phyloP scores from a whole-genome alignment of 352 stramenopile species.

The Phytopythium montanum region DNA sequence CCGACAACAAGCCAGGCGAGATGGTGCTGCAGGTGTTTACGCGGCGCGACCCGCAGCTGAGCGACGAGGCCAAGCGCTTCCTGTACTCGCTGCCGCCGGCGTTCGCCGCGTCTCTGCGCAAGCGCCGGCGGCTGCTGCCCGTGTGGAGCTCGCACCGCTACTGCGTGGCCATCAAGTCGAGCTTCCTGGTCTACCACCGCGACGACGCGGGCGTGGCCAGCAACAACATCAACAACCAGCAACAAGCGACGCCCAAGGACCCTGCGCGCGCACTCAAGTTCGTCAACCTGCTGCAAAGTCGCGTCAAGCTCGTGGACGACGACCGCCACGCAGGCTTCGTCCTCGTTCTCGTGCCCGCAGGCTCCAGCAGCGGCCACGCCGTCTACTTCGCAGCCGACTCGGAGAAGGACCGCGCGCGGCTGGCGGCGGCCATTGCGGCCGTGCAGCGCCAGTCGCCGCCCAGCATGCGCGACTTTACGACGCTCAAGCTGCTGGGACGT shows the following conservation, averaged over 20 bases:
- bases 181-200: conserved; percentile 81
- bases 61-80: conserved; percentile 80
- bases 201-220: conserved; percentile 27
- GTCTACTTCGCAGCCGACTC: conserved; percentile 78
- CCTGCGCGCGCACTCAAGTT: conserved; percentile 50
- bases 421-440: conserved; percentile 44
- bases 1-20: background rate
- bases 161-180: conserved; percentile 87
- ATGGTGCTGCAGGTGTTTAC: conserved; percentile 84
- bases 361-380: conserved; percentile 33
- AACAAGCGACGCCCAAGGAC: background rate
- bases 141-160: conserved; percentile 87
- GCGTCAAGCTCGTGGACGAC: conserved; percentile 76
- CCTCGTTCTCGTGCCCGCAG: conserved; percentile 64
- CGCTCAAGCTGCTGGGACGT: conserved; percentile 77
- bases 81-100: conserved; percentile 79
- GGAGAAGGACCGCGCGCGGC: conserved; percentile 84
- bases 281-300: conserved; percentile 71
- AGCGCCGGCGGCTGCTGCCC: conserved; percentile 72
- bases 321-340: conserved; percentile 73
- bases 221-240: background rate
- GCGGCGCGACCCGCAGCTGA: conserved; percentile 63
- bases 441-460: conserved; percentile 58
- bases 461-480: conserved; percentile 68
- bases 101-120: conserved; percentile 85